Evolutionary conservation across 177 flowering plant species (phyloP), one percentile per base, ranked within the genome.

Genomic region (Tripterygium wilfordii): DNA sequence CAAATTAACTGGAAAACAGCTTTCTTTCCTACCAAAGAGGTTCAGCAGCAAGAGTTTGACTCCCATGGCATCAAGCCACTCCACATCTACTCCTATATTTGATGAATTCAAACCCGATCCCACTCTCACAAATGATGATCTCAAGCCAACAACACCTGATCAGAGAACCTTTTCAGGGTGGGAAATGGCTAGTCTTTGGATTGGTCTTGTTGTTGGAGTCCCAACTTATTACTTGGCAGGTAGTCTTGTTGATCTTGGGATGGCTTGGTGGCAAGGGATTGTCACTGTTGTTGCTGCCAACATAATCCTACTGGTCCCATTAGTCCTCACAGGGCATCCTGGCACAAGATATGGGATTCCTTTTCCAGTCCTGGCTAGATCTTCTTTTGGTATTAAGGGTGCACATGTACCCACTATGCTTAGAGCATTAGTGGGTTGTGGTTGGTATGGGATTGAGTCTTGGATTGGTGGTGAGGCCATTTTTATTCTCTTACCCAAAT

Each of bases 221-320:
- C 95, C 96, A 1, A n/a, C 88, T 5, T 91, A 78, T 52, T 91
- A 91, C 66, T 70, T 91, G 1, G 96, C 98, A 8, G 90, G 96
- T 10, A 83, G 89, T 60, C 71, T 91, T 0, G 98, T 88, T 14
- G 96, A 91, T 20, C 75, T 83, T 2, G 98, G 98, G 29, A 91
- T 91, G 98, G 69, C 96, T 0, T 91, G 90, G 96, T 88, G 92
- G 95, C 95, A 91, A 60, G 98, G 89, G 18, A 74, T 91, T 6
- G 77, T 80, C 45, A 87, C 90, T 1, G 88, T 91, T 1, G 82
- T 91, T 2, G 69, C 74, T 4, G 96, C 96, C 65, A 88, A 91
- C 62, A 14, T 75, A 18, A 68, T 91, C 54, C 49, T 83, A 2
- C 29, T 87, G 17, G 26, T 81, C 53, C 89, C 86, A 0, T 32